Conservation (phyloP, 2,329 filamentous ascomycete genomes). For the Pleomassaria siparia region DNA sequence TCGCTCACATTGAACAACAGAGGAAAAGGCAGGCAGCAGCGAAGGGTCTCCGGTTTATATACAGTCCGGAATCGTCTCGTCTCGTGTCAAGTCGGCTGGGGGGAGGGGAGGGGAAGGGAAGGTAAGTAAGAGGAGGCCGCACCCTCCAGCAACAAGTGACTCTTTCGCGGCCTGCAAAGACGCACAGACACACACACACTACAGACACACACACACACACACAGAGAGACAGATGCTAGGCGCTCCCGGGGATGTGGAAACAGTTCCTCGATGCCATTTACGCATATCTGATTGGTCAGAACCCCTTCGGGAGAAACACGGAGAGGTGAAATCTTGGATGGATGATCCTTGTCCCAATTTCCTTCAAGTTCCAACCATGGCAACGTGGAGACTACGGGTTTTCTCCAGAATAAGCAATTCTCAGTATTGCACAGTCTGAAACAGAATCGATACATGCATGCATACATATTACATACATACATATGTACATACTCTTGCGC, state of each 20-base stretch:
- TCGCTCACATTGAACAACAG: conserved; percentile 22
- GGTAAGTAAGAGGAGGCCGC: conserved; percentile 24
- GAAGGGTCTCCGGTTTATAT: background rate
- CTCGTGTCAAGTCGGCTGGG: conserved; percentile 7
- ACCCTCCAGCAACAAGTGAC: conserved; percentile 22
- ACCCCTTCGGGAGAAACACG: conserved; percentile 13
- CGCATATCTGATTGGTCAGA: too few relatives aligned
- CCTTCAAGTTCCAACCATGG: conserved; percentile 4
- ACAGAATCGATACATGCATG: conserved; percentile 13
- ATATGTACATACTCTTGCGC: too few relatives aligned
- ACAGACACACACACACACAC: too few relatives aligned
- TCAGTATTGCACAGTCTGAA: conserved; percentile 5
- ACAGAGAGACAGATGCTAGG: too few relatives aligned
- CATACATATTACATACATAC: too few relatives aligned
- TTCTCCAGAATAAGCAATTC: background rate
- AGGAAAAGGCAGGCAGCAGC: conserved; percentile 13
- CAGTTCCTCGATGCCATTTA: background rate
- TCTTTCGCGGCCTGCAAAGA: conserved; percentile 23
- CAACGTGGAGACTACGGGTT: conserved; percentile 7
- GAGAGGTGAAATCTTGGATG: too few relatives aligned
- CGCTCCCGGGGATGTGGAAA: conserved; percentile 24
- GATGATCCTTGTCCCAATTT: too few relatives aligned
- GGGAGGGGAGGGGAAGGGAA: conserved; percentile 11
- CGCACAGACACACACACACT: too few relatives aligned
- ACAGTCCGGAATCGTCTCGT: background rate